phyloP scores from a whole-genome alignment of 75 land plant genomes.

The Picea glauca region DNA sequence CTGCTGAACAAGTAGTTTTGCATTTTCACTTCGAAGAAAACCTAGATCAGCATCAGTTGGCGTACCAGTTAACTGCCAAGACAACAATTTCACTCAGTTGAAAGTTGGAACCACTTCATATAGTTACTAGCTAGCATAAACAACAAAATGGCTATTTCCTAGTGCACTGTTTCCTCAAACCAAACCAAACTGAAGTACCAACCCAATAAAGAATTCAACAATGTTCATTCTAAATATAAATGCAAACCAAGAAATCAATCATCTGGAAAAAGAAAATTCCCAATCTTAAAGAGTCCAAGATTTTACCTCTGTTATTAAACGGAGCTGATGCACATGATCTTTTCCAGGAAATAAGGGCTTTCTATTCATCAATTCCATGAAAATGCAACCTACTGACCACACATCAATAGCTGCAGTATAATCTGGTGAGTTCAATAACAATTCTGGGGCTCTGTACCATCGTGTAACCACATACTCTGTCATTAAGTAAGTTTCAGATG shows the following conservation, averaged over 20 bases:
- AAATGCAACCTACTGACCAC: slow-evolving; percentile 97
- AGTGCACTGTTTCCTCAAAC: too few species aligned
- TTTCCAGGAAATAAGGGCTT: slow-evolving; percentile 88
- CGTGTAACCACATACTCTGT: slow-evolving; percentile 97
- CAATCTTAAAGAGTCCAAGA: background rate
- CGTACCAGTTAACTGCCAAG: slow-evolving; percentile 71
- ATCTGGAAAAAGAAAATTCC: too few species aligned
- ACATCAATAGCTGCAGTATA: slow-evolving; percentile 98
- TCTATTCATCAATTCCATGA: slow-evolving; percentile 89
- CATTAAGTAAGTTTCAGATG: slow-evolving; percentile 84
- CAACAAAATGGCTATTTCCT: too few species aligned
- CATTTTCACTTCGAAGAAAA: slow-evolving; percentile 65
- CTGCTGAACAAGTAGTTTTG: slow-evolving; percentile 64
- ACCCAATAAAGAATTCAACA: background rate
- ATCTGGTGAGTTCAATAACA: slow-evolving; percentile 77
- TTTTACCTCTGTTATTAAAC: slow-evolving; percentile 75
- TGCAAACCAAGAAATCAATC: too few species aligned
- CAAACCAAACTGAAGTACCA: background rate
- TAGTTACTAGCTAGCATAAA: too few species aligned
- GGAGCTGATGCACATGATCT: slow-evolving; percentile 92
- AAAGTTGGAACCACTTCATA: too few species aligned
- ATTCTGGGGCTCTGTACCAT: slow-evolving; percentile 97
- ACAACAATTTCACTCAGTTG: too few species aligned
- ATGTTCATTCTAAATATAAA: too few species aligned
- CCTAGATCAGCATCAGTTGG: slow-evolving; percentile 73